phyloP scores from a whole-genome alignment of 2,329 filamentous ascomycete genomes.

The Fusarium robinianum region DNA sequence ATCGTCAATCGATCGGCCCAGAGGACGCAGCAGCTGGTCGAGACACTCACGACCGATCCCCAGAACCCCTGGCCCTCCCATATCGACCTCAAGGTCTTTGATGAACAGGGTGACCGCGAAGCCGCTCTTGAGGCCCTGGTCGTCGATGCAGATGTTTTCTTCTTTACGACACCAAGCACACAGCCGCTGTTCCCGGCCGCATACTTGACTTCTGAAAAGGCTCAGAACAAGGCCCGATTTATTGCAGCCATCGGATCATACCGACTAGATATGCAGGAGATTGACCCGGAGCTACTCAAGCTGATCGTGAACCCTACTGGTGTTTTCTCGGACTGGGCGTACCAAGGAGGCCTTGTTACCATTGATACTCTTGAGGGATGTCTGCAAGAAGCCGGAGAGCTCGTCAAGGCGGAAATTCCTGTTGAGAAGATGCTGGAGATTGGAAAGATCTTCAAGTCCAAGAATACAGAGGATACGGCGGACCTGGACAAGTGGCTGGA shows the following conservation, averaged over 20 bases:
- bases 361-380: slow-evolving; percentile 40
- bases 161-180: slow-evolving; percentile 41
- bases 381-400: slow-evolving; percentile 39
- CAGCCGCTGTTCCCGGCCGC: slow-evolving; percentile 36
- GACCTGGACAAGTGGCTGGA: slow-evolving; percentile 62
- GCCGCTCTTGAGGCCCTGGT: slow-evolving; percentile 25
- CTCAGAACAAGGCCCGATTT: slow-evolving; percentile 33
- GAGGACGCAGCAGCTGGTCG: slow-evolving; percentile 29
- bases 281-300: slow-evolving; percentile 38
- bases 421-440: slow-evolving; percentile 42
- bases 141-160: slow-evolving; percentile 35
- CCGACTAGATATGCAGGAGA: slow-evolving; percentile 40
- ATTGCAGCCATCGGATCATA: slow-evolving; percentile 41
- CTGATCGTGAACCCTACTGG: slow-evolving; percentile 22
- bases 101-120: slow-evolving; percentile 12
- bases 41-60: slow-evolving; percentile 16
- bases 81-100: slow-evolving; percentile 21
- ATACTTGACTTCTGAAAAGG: slow-evolving; percentile 28
- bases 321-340: slow-evolving; percentile 1
- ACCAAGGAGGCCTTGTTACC: slow-evolving; percentile 23
- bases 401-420: slow-evolving; percentile 35
- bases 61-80: slow-evolving; percentile 21
- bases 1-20: slow-evolving; percentile 41
- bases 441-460: slow-evolving; percentile 56
- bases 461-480: not conserved